Percentiles rank a stretch among this genome's conserved stretches.
phyloP scores from a whole-genome alignment of 1,139 yeast genomes.

The Taphrina betulina region DNA sequence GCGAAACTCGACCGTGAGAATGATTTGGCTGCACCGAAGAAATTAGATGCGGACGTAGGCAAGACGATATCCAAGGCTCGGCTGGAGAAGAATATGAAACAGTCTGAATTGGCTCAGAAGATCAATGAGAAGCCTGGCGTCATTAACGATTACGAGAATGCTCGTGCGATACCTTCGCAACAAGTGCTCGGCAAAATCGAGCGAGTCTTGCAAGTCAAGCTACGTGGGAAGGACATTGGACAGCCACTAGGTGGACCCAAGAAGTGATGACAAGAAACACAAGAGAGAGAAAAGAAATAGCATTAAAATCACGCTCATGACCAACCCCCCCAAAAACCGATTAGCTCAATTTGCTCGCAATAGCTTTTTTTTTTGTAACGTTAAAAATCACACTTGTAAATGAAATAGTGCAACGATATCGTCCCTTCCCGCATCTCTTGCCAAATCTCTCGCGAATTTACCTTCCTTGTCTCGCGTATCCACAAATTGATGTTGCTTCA shows the following conservation, averaged over 20 bases:
- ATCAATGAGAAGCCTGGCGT: slow-evolving; percentile 94
- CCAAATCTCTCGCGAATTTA: not conserved
- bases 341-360: not conserved
- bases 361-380: not conserved
- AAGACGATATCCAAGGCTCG: slow-evolving; percentile 83
- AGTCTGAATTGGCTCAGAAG: slow-evolving; percentile 93
- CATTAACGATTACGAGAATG: slow-evolving; percentile 94
- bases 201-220: slow-evolving; percentile 88
- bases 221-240: slow-evolving; percentile 95
- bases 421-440: not conserved
- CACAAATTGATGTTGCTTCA: too few species aligned
- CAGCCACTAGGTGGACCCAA: slow-evolving; percentile 79
- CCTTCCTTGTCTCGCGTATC: slow-evolving; percentile 7
- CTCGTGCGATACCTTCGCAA: slow-evolving; percentile 95
- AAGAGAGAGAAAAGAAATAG: not conserved
- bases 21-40: slow-evolving; percentile 90
- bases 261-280: slow-evolving; percentile 51
- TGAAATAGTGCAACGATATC: too few species aligned
- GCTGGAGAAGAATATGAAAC: slow-evolving; percentile 83
- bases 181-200: slow-evolving; percentile 89
- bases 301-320: not conserved
- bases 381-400: not conserved
- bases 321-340: too few species aligned
- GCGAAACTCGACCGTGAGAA: slow-evolving; percentile 91
- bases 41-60: slow-evolving; percentile 79